Conservation (phyloP, 768 basidiomycete species). For the Leucosporidium scottii region DNA sequence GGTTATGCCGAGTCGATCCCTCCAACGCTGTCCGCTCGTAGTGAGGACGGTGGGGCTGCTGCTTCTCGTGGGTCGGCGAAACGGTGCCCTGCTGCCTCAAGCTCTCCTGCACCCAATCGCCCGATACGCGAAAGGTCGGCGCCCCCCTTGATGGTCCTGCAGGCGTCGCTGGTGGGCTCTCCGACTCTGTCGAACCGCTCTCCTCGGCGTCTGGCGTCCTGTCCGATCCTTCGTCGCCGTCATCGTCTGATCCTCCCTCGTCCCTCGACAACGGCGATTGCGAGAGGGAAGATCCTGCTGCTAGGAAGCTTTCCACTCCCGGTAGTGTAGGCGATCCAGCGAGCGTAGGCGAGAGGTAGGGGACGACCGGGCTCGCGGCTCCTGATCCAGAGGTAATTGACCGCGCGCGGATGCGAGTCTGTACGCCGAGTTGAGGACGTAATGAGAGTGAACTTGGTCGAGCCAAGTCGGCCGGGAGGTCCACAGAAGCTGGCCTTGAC, state of each 20-base stretch:
- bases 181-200: slow-evolving; percentile 1
- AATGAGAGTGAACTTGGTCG: slow-evolving; percentile 16
- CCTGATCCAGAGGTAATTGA: slow-evolving; percentile 18
- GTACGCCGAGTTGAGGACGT: neutral
- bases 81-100: no score
- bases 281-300: neutral
- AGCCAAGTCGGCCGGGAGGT: slow-evolving; percentile 1
- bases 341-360: slow-evolving; percentile 17
- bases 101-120: neutral
- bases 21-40: slow-evolving; percentile 6
- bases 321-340: slow-evolving; percentile 17
- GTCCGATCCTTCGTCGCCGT: slow-evolving; percentile 1
- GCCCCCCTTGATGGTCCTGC: neutral
- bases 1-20: slow-evolving; percentile 23
- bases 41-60: neutral
- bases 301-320: neutral
- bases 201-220: neutral
- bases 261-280: no score
- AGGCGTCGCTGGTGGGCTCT: slow-evolving; percentile 5
- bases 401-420: slow-evolving; percentile 19
- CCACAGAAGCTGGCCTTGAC: neutral
- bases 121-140: neutral
- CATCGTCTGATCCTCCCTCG: neutral
- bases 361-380: neutral
- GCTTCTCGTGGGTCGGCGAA: neutral